phyloP scores from a whole-genome alignment of 176 grass and related monocot species.

The Typha latifolia region DNA sequence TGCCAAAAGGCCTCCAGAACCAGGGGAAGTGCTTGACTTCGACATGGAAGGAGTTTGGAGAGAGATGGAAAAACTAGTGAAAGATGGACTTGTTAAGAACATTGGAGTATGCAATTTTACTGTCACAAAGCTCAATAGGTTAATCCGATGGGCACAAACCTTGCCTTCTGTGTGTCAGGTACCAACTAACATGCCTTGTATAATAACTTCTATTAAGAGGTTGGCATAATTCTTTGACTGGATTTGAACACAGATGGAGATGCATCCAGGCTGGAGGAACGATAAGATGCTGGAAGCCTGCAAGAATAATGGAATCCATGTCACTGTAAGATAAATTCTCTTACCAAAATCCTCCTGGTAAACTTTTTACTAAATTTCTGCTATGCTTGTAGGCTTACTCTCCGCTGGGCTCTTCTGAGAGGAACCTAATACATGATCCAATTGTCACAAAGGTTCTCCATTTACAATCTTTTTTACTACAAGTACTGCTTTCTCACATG shows the following conservation, averaged over 20 bases:
- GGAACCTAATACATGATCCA: slow-evolving; percentile 49
- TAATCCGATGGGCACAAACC: slow-evolving; percentile 36
- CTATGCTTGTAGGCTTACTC: slow-evolving; percentile 54
- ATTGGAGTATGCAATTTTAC: slow-evolving; percentile 65
- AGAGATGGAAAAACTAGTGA: slow-evolving; percentile 62
- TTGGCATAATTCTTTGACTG: neutral
- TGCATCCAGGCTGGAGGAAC: slow-evolving; percentile 88
- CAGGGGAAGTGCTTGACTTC: slow-evolving; percentile 58
- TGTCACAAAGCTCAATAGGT: slow-evolving; percentile 44
- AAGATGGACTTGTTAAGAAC: slow-evolving; percentile 53
- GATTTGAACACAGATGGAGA: slow-evolving; percentile 47
- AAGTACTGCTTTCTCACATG: neutral
- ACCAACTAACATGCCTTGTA: neutral
- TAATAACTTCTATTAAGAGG: neutral
- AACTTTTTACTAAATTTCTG: neutral
- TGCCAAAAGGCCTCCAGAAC: slow-evolving; percentile 45
- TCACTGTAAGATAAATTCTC: slow-evolving; percentile 38
- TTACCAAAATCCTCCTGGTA: neutral
- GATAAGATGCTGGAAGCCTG: slow-evolving; percentile 59
- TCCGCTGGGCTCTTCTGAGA: slow-evolving; percentile 53
- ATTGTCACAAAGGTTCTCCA: slow-evolving; percentile 27
- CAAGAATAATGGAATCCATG: slow-evolving; percentile 66
- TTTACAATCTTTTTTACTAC: neutral
- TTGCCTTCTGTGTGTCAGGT: slow-evolving; percentile 73
- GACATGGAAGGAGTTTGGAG: slow-evolving; percentile 81